Base-by-base conservation (phyloP, 2,329 filamentous ascomycete species). In the Trichoderma brevicompactum region DNA sequence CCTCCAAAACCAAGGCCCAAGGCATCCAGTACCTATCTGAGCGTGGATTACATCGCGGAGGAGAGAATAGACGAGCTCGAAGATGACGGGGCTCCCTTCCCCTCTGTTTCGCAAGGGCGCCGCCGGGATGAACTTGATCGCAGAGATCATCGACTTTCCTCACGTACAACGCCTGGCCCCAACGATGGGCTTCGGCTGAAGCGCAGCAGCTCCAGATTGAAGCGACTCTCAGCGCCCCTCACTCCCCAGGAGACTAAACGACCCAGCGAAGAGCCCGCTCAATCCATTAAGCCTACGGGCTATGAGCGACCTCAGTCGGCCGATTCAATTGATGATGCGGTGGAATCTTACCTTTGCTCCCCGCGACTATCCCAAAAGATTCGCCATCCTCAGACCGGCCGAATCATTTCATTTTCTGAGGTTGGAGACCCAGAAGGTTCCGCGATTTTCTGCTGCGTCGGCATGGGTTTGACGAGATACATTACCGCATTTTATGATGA, bases 401-500 rank as follows among this genome's bases (percentile, higher is more conserved):
- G 95, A 15, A 83, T 90, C 3, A 97, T 99, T 70, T 96, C 93
- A 0, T 99, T 97, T 74, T 98, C 94, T 0, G 95, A 99, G 76
- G 95, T 99, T 2, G 95, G 95, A 13, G 94, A 98, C 75, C 89
- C 94, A 0, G 87, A 94, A 49, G 95, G 95, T 1, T 94, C 90
- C 70, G 94, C 93, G 2, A 92, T 99, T 2, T 94, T 99, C 71
- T 96, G 95, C 75, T 99, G 95, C 73, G 93, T 99, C 2, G 95
- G 95, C 19, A 99, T 99, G 95, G 95, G 95, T 0, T 79, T 99
- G 72, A 99, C 95, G 10, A 87, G 95, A 77, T 99, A 95, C 75
- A 91, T 99, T 66, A 97, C 92, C 67, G 93, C 94, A 0, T 99
- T 99, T 75, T 99, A 98, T 74, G 95, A 99, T 75, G 95, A 99